Evolutionary conservation across 441 rosid species (phyloP).

Genomic region (Biscutella laevigata): DNA sequence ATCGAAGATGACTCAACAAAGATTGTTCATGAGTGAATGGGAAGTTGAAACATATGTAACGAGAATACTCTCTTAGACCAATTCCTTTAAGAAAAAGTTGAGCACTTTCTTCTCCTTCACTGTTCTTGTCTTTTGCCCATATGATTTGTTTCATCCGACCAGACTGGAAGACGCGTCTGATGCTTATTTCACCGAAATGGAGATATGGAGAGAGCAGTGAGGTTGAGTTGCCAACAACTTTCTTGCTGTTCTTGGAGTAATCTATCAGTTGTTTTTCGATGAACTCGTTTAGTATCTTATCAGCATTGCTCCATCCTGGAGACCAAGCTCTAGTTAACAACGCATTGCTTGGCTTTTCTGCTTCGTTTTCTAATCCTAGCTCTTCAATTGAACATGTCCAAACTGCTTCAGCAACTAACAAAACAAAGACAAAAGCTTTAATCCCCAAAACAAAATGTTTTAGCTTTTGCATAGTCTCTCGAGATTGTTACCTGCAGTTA

Average conservation of each 20-base stretch:
- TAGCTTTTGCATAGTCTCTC: neutral
- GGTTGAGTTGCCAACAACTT: constrained; percentile 52
- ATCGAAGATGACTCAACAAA: constrained; percentile 50
- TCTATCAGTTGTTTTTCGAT: constrained; percentile 46
- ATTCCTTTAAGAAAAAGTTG: constrained; percentile 60
- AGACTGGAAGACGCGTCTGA: constrained; percentile 60
- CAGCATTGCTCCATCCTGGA: constrained; percentile 83
- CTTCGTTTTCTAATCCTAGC: constrained; percentile 70
- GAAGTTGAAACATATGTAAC: constrained; percentile 84
- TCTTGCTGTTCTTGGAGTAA: constrained; percentile 46
- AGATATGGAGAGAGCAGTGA: constrained; percentile 80
- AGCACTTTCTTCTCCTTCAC: constrained; percentile 51
- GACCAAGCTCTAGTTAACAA: constrained; percentile 82
- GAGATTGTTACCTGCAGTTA: constrained; percentile 50
- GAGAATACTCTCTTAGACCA: constrained; percentile 81
- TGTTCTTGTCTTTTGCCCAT: constrained; percentile 60
- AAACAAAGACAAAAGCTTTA: neutral
- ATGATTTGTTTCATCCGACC: constrained; percentile 56
- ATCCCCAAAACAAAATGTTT: neutral
- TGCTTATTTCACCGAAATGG: constrained; percentile 79
- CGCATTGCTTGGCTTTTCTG: constrained; percentile 74
- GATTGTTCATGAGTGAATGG: constrained; percentile 80
- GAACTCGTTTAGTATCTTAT: constrained; percentile 55
- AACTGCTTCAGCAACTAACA: constrained; percentile 34
- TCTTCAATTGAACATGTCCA: constrained; percentile 54